Conservation (phyloP, 495 filamentous ascomycete species). For the Geopyxis carbonaria region DNA sequence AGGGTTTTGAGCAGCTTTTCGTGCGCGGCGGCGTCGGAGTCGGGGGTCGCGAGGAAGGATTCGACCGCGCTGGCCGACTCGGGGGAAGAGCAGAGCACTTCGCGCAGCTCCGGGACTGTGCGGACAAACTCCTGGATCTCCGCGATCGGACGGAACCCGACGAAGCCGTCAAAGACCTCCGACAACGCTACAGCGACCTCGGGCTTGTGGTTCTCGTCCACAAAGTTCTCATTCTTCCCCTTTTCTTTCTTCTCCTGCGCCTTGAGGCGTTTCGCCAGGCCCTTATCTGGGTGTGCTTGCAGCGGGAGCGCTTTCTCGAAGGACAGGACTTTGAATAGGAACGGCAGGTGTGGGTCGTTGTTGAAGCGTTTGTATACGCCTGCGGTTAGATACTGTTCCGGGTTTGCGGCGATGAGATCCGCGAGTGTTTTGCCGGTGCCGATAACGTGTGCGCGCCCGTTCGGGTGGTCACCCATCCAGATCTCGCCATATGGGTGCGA, state of each 20-base stretch:
- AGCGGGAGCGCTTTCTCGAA: constrained; percentile 63
- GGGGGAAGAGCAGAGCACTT: constrained; percentile 32
- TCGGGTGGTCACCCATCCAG: constrained; percentile 72
- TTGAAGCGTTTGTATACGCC: constrained; percentile 42
- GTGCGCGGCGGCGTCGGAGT: constrained; percentile 34
- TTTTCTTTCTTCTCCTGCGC: constrained; percentile 34
- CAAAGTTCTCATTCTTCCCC: constrained; percentile 34
- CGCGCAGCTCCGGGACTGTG: constrained; percentile 29
- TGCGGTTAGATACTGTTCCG: constrained; percentile 45
- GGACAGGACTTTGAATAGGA: constrained; percentile 62
- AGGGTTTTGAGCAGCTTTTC: constrained; percentile 44
- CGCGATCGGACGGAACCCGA: constrained; percentile 50
- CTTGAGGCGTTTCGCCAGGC: constrained; percentile 46
- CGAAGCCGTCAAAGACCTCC: constrained; percentile 58
- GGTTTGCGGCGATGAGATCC: constrained; percentile 46
- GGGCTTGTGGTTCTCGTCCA: constrained; percentile 64
- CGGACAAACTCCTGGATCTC: constrained; percentile 45
- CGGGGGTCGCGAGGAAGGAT: constrained; percentile 33
- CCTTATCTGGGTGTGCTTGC: constrained; percentile 62
- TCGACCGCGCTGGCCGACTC: constrained; percentile 37
- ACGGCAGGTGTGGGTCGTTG: constrained; percentile 45
- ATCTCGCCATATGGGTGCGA: constrained; percentile 48
- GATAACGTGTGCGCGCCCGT: constrained; percentile 46
- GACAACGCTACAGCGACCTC: constrained; percentile 62
- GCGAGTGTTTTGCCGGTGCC: constrained; percentile 45